phyloP scores from a whole-genome alignment of 176 grass and related monocot species.

The Musa troglodytarum region DNA sequence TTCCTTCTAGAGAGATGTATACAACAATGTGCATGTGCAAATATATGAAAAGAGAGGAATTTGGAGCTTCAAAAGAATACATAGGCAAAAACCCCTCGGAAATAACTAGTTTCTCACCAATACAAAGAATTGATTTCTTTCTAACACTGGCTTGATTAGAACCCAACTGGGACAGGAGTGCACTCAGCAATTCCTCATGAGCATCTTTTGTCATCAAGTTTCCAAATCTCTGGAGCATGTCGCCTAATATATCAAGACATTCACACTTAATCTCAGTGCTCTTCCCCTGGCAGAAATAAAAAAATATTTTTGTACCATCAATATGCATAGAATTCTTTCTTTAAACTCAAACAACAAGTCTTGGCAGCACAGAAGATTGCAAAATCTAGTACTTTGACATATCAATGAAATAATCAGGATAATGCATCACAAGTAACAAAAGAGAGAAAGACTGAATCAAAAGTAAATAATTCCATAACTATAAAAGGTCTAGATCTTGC shows the following conservation, averaged over 20 bases:
- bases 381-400: no score
- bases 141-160: conserved; percentile 83
- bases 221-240: conserved; percentile 86
- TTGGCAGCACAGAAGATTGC: no score
- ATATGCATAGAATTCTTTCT: no score
- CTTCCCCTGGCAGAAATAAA: conserved; percentile 59
- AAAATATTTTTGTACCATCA: not conserved
- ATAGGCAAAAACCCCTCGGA: not conserved
- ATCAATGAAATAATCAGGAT: no score
- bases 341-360: no score
- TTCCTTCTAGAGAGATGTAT: no score
- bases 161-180: conserved; percentile 66
- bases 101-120: conserved; percentile 39
- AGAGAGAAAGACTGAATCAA: no score
- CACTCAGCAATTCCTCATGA: conserved; percentile 65
- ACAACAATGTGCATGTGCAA: no score
- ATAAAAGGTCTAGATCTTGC: no score
- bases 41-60: not conserved
- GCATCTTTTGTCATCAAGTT: conserved; percentile 64
- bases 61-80: not conserved
- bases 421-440: no score
- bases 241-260: conserved; percentile 89
- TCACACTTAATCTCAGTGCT: conserved; percentile 91
- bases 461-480: no score
- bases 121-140: conserved; percentile 91